Percentiles rank a stretch among this genome's conserved stretches.
phyloP scores from a whole-genome alignment of 2,329 filamentous ascomycete species.

The Pyricularia sp. region DNA sequence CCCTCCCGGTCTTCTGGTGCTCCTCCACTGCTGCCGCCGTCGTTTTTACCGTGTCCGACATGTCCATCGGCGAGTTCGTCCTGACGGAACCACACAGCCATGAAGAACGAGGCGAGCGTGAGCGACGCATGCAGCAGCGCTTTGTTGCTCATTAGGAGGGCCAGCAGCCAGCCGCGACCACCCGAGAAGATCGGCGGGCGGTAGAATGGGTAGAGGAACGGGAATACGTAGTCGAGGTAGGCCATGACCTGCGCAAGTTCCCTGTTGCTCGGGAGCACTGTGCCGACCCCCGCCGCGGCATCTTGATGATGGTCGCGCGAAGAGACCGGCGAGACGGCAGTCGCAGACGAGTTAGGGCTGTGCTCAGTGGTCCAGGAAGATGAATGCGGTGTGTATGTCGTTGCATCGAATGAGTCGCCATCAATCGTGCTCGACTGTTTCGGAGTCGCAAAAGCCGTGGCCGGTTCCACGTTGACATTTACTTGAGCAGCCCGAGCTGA shows the following conservation, averaged over 20 bases:
- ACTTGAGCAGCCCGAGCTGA: conserved; percentile 3
- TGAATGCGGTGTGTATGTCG: conserved; percentile 1
- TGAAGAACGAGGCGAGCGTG: conserved; percentile 43
- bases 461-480: background rate
- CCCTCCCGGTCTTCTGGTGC: background rate
- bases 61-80: background rate
- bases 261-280: conserved; percentile 8
- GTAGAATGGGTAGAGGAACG: conserved; percentile 51
- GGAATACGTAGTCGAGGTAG: conserved; percentile 49
- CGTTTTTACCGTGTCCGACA: background rate
- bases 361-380: background rate
- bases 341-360: background rate
- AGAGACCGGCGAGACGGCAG: background rate
- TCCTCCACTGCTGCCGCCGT: background rate
- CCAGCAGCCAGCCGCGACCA: conserved; percentile 48
- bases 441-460: background rate
- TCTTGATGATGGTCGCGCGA: background rate
- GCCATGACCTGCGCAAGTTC: conserved; percentile 34
- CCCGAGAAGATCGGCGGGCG: conserved; percentile 39
- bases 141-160: conserved; percentile 41
- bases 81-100: conserved; percentile 14
- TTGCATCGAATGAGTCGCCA: background rate
- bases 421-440: background rate
- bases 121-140: conserved; percentile 44
- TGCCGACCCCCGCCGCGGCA: background rate